Conservation (phyloP, 1,284 basidiomycete species). For the Schizophyllum commune region DNA sequence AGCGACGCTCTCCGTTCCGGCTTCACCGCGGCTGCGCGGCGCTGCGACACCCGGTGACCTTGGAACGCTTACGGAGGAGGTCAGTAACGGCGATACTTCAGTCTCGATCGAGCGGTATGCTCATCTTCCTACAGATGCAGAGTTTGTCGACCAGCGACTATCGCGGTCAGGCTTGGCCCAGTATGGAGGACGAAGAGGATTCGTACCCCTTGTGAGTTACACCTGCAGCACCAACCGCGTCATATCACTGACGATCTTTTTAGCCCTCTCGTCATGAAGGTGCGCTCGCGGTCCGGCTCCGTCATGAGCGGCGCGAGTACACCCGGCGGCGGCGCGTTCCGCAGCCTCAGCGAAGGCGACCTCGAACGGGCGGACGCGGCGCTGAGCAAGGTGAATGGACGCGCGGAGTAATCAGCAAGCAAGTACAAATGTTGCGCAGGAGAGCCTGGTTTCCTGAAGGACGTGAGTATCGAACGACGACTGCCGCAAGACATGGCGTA, state of each 20-base stretch:
- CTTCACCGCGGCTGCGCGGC: slow-evolving; percentile 79
- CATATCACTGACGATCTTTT: slow-evolving; percentile 1
- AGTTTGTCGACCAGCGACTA: slow-evolving; percentile 82
- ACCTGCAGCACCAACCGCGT: background rate
- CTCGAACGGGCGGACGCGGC: slow-evolving; percentile 79
- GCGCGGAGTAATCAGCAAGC: background rate
- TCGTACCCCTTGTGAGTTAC: slow-evolving; percentile 78
- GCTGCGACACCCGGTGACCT: slow-evolving; percentile 87
- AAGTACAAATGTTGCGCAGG: background rate
- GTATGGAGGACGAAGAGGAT: slow-evolving; percentile 70
- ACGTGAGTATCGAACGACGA: background rate
- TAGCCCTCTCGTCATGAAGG: slow-evolving; percentile 88
- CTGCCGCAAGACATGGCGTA: too few species aligned
- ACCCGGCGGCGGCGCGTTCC: slow-evolving; percentile 71
- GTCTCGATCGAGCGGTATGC: background rate
- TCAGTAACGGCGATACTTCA: slow-evolving; percentile 19
- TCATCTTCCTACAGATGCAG: slow-evolving; percentile 61
- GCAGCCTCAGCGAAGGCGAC: slow-evolving; percentile 79
- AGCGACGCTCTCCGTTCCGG: slow-evolving; percentile 71
- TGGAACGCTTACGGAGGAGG: slow-evolving; percentile 91
- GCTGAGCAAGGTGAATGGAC: slow-evolving; percentile 55
- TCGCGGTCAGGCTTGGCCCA: slow-evolving; percentile 68
- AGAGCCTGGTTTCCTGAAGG: background rate
- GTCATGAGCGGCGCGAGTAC: slow-evolving; percentile 85
- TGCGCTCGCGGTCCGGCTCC: slow-evolving; percentile 80